These are phyloP conservation scores for Grosmannia clavigera DNA, from an alignment of 2,329 filamentous ascomycete genomes.

Conservation along the genomic window DNA sequence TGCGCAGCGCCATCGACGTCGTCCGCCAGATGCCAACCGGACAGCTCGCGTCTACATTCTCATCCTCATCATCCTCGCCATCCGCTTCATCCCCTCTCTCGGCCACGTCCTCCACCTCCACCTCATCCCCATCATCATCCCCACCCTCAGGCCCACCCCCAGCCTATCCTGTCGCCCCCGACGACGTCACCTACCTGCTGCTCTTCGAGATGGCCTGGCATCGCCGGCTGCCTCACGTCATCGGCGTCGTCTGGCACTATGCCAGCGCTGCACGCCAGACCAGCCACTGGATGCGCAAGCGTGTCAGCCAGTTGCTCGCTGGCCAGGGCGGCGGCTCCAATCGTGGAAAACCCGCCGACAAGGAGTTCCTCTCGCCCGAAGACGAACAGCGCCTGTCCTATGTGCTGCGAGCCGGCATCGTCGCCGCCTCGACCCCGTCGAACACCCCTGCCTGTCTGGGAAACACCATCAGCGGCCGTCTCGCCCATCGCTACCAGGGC, in stretches of 20 bases:
- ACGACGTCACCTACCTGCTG: conserved; percentile 22
- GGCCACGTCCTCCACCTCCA: not conserved
- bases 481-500: conserved; percentile 7
- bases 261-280: conserved; percentile 17
- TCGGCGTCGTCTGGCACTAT: conserved; percentile 22
- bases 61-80: not conserved
- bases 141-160: not conserved
- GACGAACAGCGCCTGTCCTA: not conserved
- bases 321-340: not conserved
- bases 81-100: not conserved
- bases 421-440: not conserved
- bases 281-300: conserved; percentile 17
- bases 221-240: conserved; percentile 19
- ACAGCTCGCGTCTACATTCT: not conserved
- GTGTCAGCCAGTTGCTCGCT: conserved; percentile 8
- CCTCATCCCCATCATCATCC: not conserved
- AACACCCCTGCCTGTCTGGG: not conserved
- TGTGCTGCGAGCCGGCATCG: not conserved
- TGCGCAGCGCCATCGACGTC: conserved; percentile 13
- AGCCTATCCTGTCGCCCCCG: conserved; percentile 13
- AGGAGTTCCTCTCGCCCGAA: not conserved
- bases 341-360: not conserved
- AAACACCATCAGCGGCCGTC: not conserved
- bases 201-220: conserved; percentile 26
- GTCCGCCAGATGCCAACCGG: conserved; percentile 11